Evolutionary conservation across 345 rosid species (phyloP).

Genomic region (Gynandropsis gynandra): DNA sequence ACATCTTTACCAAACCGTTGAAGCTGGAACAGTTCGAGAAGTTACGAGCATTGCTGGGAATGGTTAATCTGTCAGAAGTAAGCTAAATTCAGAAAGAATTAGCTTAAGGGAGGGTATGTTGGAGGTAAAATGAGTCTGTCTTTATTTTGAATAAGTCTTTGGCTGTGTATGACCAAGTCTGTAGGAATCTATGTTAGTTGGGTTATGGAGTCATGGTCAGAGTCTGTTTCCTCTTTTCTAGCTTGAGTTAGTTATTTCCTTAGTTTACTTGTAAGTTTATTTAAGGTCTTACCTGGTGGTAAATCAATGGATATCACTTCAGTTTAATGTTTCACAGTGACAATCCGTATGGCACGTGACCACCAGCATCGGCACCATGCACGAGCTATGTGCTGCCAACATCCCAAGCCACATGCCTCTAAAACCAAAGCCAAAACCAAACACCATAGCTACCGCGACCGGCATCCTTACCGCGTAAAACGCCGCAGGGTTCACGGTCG

Average conservation of each 20-base stretch:
- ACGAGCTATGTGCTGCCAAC: conserved; percentile 60
- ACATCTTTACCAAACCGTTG: no score
- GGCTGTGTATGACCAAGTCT: no score
- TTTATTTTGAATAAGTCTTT: no score
- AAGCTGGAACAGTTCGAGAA: not conserved
- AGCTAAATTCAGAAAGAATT: not conserved
- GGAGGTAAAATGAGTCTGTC: no score
- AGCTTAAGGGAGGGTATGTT: not conserved
- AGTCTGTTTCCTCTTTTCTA: no score
- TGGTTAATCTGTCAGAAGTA: not conserved
- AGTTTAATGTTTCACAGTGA: no score
- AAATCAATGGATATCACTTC: no score
- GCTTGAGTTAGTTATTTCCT: no score
- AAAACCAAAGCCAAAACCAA: conserved; percentile 46
- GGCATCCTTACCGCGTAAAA: conserved; percentile 65
- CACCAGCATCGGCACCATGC: conserved; percentile 50
- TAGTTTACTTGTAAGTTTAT: no score
- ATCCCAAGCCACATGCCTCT: conserved; percentile 67
- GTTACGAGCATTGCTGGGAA: not conserved
- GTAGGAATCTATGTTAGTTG: no score
- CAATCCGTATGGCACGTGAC: conserved; percentile 54
- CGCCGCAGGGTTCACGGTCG: conserved; percentile 59
- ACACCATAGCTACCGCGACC: conserved; percentile 48
- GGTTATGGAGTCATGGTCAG: no score
- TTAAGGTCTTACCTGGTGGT: no score